Percentiles rank a stretch among this genome's conserved stretches.
phyloP scores from a whole-genome alignment of 2,329 filamentous ascomycete species.

The Ophiostoma triangulosporum region DNA sequence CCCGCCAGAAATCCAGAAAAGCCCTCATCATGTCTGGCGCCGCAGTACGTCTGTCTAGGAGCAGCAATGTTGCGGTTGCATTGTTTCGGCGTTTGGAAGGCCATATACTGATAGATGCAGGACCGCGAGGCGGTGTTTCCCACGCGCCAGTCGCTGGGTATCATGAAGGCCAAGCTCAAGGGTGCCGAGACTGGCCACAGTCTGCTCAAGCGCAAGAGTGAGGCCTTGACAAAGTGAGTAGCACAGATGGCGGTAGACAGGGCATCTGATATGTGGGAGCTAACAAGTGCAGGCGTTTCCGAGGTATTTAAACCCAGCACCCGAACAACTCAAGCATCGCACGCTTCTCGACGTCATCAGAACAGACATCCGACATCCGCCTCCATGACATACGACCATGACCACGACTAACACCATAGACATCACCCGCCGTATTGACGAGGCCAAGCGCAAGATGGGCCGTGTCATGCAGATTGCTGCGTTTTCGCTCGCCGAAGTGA shows the following conservation, averaged over 20 bases:
- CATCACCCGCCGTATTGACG: slow-evolving; percentile 92
- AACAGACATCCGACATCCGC: no score
- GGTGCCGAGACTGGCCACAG: slow-evolving; percentile 84
- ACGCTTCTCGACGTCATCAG: not conserved
- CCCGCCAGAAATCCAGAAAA: slow-evolving; percentile 6
- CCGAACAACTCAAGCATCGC: no score
- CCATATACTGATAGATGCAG: slow-evolving; percentile 29
- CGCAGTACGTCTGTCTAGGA: slow-evolving; percentile 10
- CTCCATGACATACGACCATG: no score
- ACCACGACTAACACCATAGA: slow-evolving; percentile 36
- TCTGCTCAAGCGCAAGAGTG: slow-evolving; percentile 92
- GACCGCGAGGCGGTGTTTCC: slow-evolving; percentile 94
- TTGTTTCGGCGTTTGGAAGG: not conserved
- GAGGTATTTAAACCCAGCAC: no score
- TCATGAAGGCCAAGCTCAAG: slow-evolving; percentile 98
- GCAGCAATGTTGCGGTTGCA: slow-evolving; percentile 5
- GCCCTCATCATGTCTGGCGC: slow-evolving; percentile 17
- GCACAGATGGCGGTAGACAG: not conserved
- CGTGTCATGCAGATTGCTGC: slow-evolving; percentile 98
- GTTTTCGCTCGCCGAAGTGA: slow-evolving; percentile 93
- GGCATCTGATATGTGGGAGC: not conserved
- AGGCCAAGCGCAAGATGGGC: slow-evolving; percentile 98
- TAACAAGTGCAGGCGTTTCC: slow-evolving; percentile 53
- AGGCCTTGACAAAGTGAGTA: slow-evolving; percentile 85
- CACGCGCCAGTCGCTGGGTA: slow-evolving; percentile 86